Base-by-base conservation (phyloP, 2,329 filamentous ascomycete genomes). In the Fusarium cyanostomum region DNA sequence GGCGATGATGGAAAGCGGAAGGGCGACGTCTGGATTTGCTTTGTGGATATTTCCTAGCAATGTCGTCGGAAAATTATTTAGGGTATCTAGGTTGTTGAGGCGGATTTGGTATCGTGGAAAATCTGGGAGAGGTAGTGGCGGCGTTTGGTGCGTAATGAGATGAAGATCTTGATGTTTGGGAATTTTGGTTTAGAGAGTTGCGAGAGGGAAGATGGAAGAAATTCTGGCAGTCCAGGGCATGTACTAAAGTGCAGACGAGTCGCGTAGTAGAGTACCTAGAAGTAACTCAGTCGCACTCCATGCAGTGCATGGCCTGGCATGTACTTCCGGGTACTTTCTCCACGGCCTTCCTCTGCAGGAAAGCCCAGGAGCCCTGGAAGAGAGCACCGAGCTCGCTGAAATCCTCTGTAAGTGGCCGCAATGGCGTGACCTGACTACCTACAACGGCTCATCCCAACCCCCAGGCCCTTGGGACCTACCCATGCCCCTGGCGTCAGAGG, bases 151-250 rank as follows among this genome's bases (percentile, higher is more conserved):
- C 33, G 35, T 43, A 48, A 31, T 26, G 46, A 39, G 49, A 52
- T 33, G 34, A 49, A 50, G 44, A 49, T 63, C 46, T 63, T 21
- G 59, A 60, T 57, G 52, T 52, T 62, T 59, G 41, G 57, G 49
- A 51, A 49, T 59, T 65, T 66, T 57, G 56, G 57, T 56, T 49
- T 43, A 30, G 50, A 34, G 35, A 52, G 52, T 56, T 63, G 62
- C 48, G 46, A 66, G 62, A 63, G 62, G 51, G 54, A 54, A 55
- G 48, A 53, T 49, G 57, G 62, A 53, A 65, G 43, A 65, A 65
- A 59, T 66, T 66, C 62, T 66, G 38, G 50, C 45, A 65, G 49
- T 53, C 62, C 62, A 21, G 21, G 21, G 21, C 21, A 66, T 53
- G 52, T 62, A 44, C 44, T 38, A 55, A 42, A 63, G 49, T 59